Conservation (phyloP, 306 rosid genomes). For the Ammopiptanthus mongolicus region DNA sequence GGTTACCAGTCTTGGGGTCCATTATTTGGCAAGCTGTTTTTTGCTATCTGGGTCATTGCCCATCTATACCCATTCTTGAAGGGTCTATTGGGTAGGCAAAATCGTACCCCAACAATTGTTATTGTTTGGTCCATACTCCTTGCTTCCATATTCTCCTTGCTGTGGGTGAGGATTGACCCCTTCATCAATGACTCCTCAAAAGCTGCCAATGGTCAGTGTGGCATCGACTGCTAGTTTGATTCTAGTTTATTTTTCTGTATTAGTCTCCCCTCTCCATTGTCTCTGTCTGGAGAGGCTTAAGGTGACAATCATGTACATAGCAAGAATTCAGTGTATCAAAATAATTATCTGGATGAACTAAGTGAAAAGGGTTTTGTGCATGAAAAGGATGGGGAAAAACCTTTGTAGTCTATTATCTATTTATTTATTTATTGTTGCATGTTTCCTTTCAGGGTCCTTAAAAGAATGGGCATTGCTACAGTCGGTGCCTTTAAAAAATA, state of each 20-base stretch:
- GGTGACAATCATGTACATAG: constrained; percentile 37
- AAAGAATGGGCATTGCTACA: too few species aligned
- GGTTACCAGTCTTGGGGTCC: constrained; percentile 99
- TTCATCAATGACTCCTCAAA: constrained; percentile 45
- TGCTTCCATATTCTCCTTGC: constrained; percentile 86
- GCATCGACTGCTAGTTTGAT: constrained; percentile 55
- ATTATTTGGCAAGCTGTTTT: constrained; percentile 75
- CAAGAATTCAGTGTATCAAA: constrained; percentile 26
- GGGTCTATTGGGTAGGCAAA: constrained; percentile 86
- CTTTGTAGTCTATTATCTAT: background rate
- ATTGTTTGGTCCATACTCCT: constrained; percentile 88
- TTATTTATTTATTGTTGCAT: too few species aligned
- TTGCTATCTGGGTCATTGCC: constrained; percentile 87
- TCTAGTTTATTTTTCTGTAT: background rate
- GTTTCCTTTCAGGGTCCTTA: background rate
- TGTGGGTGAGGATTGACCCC: constrained; percentile 93
- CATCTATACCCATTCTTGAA: constrained; percentile 91
- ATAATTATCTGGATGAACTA: background rate
- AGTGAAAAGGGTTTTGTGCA: background rate
- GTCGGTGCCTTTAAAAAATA: too few species aligned
- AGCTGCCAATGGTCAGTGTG: constrained; percentile 65
- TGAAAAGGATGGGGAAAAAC: background rate
- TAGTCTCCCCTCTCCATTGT: background rate
- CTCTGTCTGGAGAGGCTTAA: constrained; percentile 12
- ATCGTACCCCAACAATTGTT: constrained; percentile 88